phyloP scores from a whole-genome alignment of 495 filamentous ascomycete species.

The Penicillium verhagenii region DNA sequence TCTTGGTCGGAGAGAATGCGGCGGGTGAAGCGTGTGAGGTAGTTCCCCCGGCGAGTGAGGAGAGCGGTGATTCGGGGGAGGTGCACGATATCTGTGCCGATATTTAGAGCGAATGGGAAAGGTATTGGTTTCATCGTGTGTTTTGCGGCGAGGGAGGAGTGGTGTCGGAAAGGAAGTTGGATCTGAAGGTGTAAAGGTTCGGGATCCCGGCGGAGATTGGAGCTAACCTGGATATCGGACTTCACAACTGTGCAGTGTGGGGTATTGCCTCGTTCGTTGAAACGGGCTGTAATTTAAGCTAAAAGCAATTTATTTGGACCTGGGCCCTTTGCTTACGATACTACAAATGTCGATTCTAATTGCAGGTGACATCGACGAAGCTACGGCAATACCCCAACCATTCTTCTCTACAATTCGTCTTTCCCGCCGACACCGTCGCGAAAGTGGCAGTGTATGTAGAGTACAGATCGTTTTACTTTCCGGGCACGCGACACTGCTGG shows the following conservation, averaged over 20 bases:
- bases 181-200: slow-evolving; percentile 3
- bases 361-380: neutral
- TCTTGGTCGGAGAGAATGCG: slow-evolving; percentile 50
- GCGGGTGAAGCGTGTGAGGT: slow-evolving; percentile 50
- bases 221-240: neutral
- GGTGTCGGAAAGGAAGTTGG: slow-evolving; percentile 10
- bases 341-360: neutral
- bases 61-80: slow-evolving; percentile 50
- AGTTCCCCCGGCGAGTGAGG: slow-evolving; percentile 35
- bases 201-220: neutral
- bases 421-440: neutral
- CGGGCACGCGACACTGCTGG: neutral
- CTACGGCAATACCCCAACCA: neutral
- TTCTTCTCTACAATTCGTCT: neutral
- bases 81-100: slow-evolving; percentile 56
- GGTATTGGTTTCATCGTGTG: slow-evolving; percentile 30
- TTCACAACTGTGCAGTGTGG: neutral
- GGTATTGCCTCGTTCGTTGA: neutral
- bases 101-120: slow-evolving; percentile 43
- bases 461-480: neutral
- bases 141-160: neutral
- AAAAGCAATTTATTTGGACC: too few relatives aligned
- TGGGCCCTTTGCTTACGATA: too few relatives aligned
- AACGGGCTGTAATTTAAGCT: neutral
- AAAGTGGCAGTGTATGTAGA: neutral